Base-by-base conservation (phyloP, 345 rosid genomes). In the Melastoma malabathricum region DNA sequence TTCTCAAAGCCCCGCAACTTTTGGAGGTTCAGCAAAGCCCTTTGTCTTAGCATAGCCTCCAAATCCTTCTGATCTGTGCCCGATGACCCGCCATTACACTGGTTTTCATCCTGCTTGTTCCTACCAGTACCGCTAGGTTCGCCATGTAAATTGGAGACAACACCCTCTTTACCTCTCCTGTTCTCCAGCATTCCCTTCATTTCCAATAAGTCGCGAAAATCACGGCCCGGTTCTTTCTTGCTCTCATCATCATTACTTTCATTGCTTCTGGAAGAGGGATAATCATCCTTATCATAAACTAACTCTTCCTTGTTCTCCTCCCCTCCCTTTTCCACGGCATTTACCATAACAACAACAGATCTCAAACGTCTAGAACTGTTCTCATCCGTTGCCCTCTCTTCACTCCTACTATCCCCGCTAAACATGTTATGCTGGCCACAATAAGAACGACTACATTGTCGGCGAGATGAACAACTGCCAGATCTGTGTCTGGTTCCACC, bases 1-100 rank as follows among this genome's bases (percentile, higher is more conserved):
- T 34, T 34, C 41, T 34, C 9, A 34, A 59, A 64, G 27, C 76
- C 82, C 25, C 83, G 80, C 54, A 83, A 81, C 63, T 66, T 78
- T 67, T 62, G 83, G 1, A 83, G 68, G 60, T 84, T 90, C 72
- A 81, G 92, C 60, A 90, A 56, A 14, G 98, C 98, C 72, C 66
- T 79, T 56, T 70, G 61, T 64, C 89, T 76, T 61, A 86, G 70
- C 64, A 73, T 61, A 13, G 75, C 60, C 82, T 86, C 96, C 49
- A 86, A 50, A 65, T 83, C 74, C 46, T 74, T 12, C 2, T 34
- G 41, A 34, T 34, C 9, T 12, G 41, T 71, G 61, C 58, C 64
- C 45, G 51, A 59, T 51, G 56, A 22, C 59, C 56, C 48, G 54
- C 47, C 46, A 50, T 66, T 59, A 64, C 27, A 63, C 57, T 59